Conservation (phyloP, 345 rosid genomes). For the Corymbia maculata region DNA sequence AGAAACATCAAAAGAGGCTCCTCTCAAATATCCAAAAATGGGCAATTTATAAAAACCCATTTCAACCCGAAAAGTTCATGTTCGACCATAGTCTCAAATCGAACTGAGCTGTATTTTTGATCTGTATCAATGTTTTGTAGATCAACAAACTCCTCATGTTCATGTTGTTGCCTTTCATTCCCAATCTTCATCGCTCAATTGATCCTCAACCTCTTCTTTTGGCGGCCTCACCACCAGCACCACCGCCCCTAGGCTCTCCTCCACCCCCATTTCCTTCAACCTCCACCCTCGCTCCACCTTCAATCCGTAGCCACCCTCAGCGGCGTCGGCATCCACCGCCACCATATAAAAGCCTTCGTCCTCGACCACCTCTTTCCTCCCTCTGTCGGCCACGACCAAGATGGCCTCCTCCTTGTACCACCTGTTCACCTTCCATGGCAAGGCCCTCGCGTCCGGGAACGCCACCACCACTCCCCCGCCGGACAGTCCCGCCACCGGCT, state of each 20-base stretch:
- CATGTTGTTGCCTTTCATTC: constrained; percentile 17
- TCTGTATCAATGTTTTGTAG: not conserved
- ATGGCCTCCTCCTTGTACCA: constrained; percentile 65
- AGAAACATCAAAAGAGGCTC: not conserved
- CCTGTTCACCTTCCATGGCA: constrained; percentile 74
- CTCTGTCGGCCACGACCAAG: constrained; percentile 66
- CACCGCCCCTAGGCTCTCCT: constrained; percentile 53
- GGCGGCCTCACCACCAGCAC: constrained; percentile 77
- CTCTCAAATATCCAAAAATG: not conserved
- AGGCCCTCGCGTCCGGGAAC: constrained; percentile 50
- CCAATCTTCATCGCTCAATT: constrained; percentile 61
- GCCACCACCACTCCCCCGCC: constrained; percentile 68
- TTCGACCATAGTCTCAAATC: not conserved
- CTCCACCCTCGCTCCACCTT: constrained; percentile 66
- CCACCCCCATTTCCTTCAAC: constrained; percentile 47
- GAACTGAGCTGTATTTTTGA: not conserved
- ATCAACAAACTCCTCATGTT: not conserved
- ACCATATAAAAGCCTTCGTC: constrained; percentile 72
- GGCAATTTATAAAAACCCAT: not conserved
- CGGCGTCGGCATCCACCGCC: constrained; percentile 4
- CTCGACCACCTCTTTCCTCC: constrained; percentile 34
- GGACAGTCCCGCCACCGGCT: constrained; percentile 23
- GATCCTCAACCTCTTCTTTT: constrained; percentile 53
- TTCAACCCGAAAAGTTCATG: not conserved
- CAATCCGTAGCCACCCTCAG: constrained; percentile 1